phyloP scores from a whole-genome alignment of 805 yeast species.

The Starmera amethionina region DNA sequence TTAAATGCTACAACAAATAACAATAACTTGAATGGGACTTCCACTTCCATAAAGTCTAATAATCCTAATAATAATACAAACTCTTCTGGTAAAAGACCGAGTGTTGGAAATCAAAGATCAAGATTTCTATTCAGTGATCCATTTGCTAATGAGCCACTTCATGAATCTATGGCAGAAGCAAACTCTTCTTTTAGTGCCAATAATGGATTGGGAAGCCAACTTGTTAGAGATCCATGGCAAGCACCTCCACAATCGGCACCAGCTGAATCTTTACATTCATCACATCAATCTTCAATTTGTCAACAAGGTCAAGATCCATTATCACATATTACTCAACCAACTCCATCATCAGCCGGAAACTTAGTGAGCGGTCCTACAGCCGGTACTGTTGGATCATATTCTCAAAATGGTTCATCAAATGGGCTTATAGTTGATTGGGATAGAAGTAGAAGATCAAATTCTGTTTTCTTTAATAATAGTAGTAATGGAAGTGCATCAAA shows the following conservation, averaged over 20 bases:
- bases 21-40: background rate
- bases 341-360: conserved; percentile 1
- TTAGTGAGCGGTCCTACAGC: conserved; percentile 1
- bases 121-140: conserved; percentile 66
- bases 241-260: conserved; percentile 5
- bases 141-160: conserved; percentile 24
- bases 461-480: conserved; percentile 36
- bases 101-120: conserved; percentile 50
- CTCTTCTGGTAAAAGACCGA: conserved; percentile 36
- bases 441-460: conserved; percentile 39
- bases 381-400: conserved; percentile 10
- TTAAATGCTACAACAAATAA: background rate
- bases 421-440: conserved; percentile 32
- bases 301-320: conserved; percentile 13
- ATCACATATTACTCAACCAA: conserved; percentile 2
- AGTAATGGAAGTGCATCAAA: too few relatives aligned
- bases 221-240: conserved; percentile 36
- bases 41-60: background rate
- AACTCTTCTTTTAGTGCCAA: conserved; percentile 4
- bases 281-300: conserved; percentile 8
- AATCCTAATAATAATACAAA: conserved; percentile 10
- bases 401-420: conserved; percentile 22
- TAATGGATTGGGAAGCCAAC: conserved; percentile 29
- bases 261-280: conserved; percentile 5
- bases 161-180: conserved; percentile 10